Evolutionary conservation across 2,329 filamentous ascomycete species (phyloP).

Genomic region (Phialocephala subalpina): DNA sequence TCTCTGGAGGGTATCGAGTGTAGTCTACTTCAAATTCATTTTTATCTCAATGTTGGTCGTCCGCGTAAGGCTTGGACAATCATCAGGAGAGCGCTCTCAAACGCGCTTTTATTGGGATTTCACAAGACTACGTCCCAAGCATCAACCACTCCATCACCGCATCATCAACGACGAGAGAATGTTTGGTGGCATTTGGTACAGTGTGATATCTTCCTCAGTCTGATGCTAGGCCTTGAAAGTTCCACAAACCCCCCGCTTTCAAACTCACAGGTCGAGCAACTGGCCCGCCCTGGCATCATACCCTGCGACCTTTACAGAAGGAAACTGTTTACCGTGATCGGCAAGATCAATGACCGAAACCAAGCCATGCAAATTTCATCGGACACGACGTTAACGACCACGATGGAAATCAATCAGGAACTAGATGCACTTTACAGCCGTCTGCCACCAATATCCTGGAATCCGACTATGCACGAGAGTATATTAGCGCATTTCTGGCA

Average conservation of each 20-base stretch:
- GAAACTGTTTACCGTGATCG: constrained; percentile 2
- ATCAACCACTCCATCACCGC: neutral
- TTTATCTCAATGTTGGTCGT: constrained; percentile 9
- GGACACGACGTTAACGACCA: neutral
- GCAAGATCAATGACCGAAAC: constrained; percentile 9
- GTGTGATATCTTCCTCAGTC: constrained; percentile 9
- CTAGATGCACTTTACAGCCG: neutral
- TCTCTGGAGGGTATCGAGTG: constrained; percentile 9
- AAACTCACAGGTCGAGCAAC: neutral
- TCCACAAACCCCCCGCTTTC: neutral
- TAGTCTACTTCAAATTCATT: constrained; percentile 10
- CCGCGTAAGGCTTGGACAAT: constrained; percentile 5
- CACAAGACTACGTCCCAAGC: neutral
- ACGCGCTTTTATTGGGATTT: constrained; percentile 3
- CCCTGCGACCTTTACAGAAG: constrained; percentile 5
- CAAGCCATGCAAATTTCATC: neutral
- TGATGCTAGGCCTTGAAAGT: constrained; percentile 14
- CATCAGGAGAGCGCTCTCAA: neutral
- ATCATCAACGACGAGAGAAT: constrained; percentile 11
- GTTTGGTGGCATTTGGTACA: constrained; percentile 20
- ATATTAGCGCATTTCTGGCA: constrained; percentile 14
- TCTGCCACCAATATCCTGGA: neutral
- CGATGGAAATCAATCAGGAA: constrained; percentile 6
- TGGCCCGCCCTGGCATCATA: neutral
- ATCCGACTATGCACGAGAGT: neutral